phyloP scores from a whole-genome alignment of 805 yeast species.

The Cephaloascus fragrans region DNA sequence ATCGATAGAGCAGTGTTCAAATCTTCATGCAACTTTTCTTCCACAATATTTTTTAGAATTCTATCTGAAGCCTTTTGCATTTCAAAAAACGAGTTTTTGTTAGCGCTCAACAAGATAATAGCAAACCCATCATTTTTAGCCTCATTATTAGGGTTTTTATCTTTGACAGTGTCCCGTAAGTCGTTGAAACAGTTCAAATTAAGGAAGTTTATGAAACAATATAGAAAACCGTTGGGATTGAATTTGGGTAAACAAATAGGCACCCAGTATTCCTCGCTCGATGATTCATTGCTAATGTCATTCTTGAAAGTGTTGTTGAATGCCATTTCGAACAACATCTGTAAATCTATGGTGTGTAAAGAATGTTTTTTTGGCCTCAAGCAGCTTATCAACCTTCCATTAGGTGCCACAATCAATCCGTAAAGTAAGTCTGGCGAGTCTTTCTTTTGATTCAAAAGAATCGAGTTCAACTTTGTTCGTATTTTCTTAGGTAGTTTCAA shows the following conservation, averaged over 20 bases:
- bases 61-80: conserved; percentile 52
- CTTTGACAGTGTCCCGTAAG: conserved; percentile 9
- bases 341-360: conserved; percentile 74
- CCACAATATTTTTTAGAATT: conserved; percentile 31
- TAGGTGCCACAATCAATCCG: conserved; percentile 59
- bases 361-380: conserved; percentile 72
- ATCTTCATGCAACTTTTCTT: conserved; percentile 21
- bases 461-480: conserved; percentile 47
- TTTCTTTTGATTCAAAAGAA: conserved; percentile 28
- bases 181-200: conserved; percentile 22
- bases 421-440: conserved; percentile 52
- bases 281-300: conserved; percentile 6
- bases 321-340: conserved; percentile 62
- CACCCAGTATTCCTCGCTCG: conserved; percentile 77
- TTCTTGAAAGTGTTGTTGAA: conserved; percentile 39
- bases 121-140: conserved; percentile 15
- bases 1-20: conserved; percentile 1
- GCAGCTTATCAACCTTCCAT: conserved; percentile 56
- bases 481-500: conserved; percentile 46
- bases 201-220: conserved; percentile 65
- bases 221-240: conserved; percentile 79
- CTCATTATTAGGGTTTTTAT: conserved; percentile 6
- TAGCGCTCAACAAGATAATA: conserved; percentile 50
- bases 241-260: conserved; percentile 90
- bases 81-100: conserved; percentile 69